Conservation (phyloP, 1,284 basidiomycete genomes). For the Gomphus bonarii region DNA sequence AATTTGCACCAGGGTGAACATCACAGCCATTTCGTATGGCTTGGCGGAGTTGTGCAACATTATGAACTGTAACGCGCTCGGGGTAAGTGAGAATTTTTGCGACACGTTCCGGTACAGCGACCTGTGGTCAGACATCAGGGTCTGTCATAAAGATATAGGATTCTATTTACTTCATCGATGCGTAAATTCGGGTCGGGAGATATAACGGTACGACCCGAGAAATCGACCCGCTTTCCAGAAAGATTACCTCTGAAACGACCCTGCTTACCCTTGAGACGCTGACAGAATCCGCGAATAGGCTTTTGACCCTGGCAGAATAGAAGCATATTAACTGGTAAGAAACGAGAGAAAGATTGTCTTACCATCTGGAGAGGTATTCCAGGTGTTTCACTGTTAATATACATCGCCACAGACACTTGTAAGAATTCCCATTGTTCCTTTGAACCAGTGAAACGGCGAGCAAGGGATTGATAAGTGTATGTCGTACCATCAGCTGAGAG, state of each 20-base stretch:
- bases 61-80: constrained; percentile 89
- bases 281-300: constrained; percentile 94
- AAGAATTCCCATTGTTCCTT: constrained; percentile 99
- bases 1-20: constrained; percentile 94
- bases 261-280: constrained; percentile 97
- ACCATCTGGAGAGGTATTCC: constrained; percentile 73
- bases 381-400: constrained; percentile 97
- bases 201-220: constrained; percentile 97
- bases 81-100: constrained; percentile 96
- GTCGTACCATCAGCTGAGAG: constrained; percentile 73
- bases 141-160: constrained; percentile 3
- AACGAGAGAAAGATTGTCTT: constrained; percentile 6
- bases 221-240: constrained; percentile 98
- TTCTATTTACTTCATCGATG: constrained; percentile 66
- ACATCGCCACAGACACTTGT: constrained; percentile 91
- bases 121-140: constrained; percentile 25
- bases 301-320: constrained; percentile 51
- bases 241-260: constrained; percentile 98
- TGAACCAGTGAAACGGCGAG: constrained; percentile 9
- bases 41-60: constrained; percentile 69
- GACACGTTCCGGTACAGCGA: constrained; percentile 93
- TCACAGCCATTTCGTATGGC: constrained; percentile 89
- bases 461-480: constrained; percentile 14
- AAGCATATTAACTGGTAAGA: neutral
- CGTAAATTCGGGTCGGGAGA: constrained; percentile 97